Evolutionary conservation across 352 stramenopile species (phyloP), one percentile per base, ranked within the genome.

Genomic region (Phytophthora nicotianae): DNA sequence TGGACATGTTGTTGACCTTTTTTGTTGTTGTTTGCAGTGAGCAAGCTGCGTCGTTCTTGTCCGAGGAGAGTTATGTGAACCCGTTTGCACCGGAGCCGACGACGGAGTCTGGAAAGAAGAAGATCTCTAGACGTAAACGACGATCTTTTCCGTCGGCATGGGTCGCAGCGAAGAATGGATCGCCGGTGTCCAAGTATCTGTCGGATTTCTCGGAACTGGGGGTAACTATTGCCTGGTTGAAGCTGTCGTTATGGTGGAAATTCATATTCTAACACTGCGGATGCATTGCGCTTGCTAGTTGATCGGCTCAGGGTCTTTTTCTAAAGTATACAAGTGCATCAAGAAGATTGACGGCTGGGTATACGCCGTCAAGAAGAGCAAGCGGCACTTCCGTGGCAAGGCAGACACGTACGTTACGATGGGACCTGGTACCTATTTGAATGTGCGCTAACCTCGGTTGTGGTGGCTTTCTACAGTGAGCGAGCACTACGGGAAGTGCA

Each of bases 361-460:
- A 26, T 96, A 96, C 58, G 87, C 87, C 0, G 83, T 96, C 37
- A 96, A 96, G 72, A 94, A 93, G 60, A 91, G 82, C 79, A 93
- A 91, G 58, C 83, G 84, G 14, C 85, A 93, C 41, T 86, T 96
- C 29, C 77, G 83, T 13, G 85, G 87, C 26, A 88, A 86, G 48
- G 83, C 83, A 38, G 87, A 96, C 72, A 93, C 84, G 87, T 95
- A 79, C 53, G 80, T 83, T 24, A 46, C 20, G 2, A 8, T 35
- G 27, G 23, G 20, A 23, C 20, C 3, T 40, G 17, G 3, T 27
- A 20, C 4, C 10, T 19, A 2, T 48, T 48, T 55, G 23, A 37
- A 21, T 27, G 16, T 50, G 27, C 33, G 19, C 35, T 37, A 17
- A 49, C 10, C 32, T 46, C 23, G 13, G 20, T 46, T 14, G 45